Percentiles rank a stretch among this genome's conserved stretches.
Evolutionary conservation across 1,284 basidiomycete genomes (phyloP).

Genomic region (Trichosporon sp.): DNA sequence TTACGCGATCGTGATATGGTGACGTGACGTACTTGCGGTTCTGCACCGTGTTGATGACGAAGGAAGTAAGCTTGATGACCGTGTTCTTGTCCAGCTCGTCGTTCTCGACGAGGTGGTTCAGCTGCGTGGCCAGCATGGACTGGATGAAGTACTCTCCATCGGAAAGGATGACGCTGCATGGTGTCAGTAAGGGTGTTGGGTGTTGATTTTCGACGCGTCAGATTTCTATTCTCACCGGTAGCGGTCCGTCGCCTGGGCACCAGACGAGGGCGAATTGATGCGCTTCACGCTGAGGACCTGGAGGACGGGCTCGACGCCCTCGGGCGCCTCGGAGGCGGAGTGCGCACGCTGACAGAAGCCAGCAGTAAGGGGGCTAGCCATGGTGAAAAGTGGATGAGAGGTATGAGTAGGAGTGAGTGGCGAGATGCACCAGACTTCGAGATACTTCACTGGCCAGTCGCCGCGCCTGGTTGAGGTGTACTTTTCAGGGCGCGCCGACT

Average conservation of each 20-base stretch:
- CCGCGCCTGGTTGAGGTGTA: slow-evolving; percentile 21
- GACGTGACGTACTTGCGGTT: slow-evolving; percentile 68
- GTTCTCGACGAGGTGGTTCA: slow-evolving; percentile 74
- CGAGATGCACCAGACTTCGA: neutral
- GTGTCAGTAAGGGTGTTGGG: slow-evolving; percentile 1
- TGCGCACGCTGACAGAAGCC: slow-evolving; percentile 49
- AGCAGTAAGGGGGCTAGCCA: slow-evolving; percentile 47
- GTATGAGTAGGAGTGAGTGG: slow-evolving; percentile 20
- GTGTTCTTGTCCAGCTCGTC: slow-evolving; percentile 72
- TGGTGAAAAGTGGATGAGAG: slow-evolving; percentile 29
- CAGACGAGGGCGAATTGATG: slow-evolving; percentile 58
- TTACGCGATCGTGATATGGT: neutral
- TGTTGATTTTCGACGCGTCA: neutral
- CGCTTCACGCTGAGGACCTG: slow-evolving; percentile 83
- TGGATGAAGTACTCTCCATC: slow-evolving; percentile 83
- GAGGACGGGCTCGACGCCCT: slow-evolving; percentile 64
- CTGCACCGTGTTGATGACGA: slow-evolving; percentile 82
- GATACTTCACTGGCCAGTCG: neutral
- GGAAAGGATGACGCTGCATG: slow-evolving; percentile 59
- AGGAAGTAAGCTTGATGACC: slow-evolving; percentile 72
- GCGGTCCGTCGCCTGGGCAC: slow-evolving; percentile 50
- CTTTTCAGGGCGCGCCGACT: slow-evolving; percentile 27
- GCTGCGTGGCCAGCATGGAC: slow-evolving; percentile 92
- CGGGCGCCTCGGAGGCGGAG: slow-evolving; percentile 39
- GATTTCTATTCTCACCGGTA: slow-evolving; percentile 46